Percentiles rank a stretch among this genome's conserved stretches.
Evolutionary conservation across 179 eudicot species (phyloP).

Genomic region (Gypsophila paniculata): DNA sequence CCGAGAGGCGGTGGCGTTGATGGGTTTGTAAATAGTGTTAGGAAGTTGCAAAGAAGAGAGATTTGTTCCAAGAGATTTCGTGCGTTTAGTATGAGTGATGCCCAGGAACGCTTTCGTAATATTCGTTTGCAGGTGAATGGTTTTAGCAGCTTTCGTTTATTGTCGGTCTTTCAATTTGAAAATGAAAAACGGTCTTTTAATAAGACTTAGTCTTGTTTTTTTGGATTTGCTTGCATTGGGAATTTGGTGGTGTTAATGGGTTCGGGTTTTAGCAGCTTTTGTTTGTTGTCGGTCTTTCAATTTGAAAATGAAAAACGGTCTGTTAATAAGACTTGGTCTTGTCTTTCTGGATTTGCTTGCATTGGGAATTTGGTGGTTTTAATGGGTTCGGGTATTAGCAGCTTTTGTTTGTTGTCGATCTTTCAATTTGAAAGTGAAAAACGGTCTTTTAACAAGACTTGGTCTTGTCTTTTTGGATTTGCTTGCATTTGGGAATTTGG

Average conservation of each 20-base stretch:
- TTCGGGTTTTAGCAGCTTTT: no score
- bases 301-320: no score
- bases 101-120: constrained; percentile 77
- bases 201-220: background rate
- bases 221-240: background rate
- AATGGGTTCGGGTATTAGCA: background rate
- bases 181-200: no score
- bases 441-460: no score
- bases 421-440: background rate
- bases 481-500: background rate
- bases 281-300: no score
- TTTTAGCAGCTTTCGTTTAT: background rate
- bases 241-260: no score
- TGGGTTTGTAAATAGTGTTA: constrained; percentile 73
- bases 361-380: constrained; percentile 7
- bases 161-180: background rate
- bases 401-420: background rate
- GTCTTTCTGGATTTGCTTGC: background rate
- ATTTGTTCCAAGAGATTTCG: constrained; percentile 70
- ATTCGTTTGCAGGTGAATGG: constrained; percentile 61
- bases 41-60: constrained; percentile 78
- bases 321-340: no score
- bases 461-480: constrained; percentile 2
- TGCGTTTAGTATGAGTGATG: constrained; percentile 64
- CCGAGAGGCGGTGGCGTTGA: constrained; percentile 46